Conservation (phyloP, 2,329 filamentous ascomycete species). For the Thielaviopsis musarum region DNA sequence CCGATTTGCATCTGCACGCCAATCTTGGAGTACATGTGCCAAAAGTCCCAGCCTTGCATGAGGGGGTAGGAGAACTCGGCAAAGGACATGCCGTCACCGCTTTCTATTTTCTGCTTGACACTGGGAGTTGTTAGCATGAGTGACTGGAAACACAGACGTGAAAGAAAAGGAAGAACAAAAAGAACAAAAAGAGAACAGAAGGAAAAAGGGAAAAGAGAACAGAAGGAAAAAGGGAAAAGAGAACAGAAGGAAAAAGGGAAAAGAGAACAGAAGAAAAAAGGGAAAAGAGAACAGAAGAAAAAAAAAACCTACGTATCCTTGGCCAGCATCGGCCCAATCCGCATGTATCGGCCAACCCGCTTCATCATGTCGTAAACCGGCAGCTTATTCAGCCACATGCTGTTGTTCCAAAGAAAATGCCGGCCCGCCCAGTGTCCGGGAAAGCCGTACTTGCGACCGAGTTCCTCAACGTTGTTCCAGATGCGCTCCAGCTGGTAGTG, state of each 20-base stretch:
- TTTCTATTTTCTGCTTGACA: slow-evolving; percentile 69
- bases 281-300: not conserved
- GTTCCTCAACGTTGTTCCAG: slow-evolving; percentile 54
- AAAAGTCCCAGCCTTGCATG: slow-evolving; percentile 94
- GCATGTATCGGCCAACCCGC: slow-evolving; percentile 53
- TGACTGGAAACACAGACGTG: no score
- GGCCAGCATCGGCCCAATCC: slow-evolving; percentile 73
- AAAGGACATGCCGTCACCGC: slow-evolving; percentile 83
- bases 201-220: no score
- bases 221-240: no score
- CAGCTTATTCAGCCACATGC: slow-evolving; percentile 59
- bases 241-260: no score
- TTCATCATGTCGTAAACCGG: slow-evolving; percentile 59
- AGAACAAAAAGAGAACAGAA: no score
- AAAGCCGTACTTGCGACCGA: slow-evolving; percentile 50
- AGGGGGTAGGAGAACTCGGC: slow-evolving; percentile 88
- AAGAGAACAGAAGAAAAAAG: no score
- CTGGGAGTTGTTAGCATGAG: slow-evolving; percentile 17
- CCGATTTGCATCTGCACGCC: slow-evolving; percentile 76
- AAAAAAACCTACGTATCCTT: slow-evolving; percentile 57
- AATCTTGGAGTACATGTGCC: slow-evolving; percentile 55
- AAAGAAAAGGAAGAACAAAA: no score
- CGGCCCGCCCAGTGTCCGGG: slow-evolving; percentile 46
- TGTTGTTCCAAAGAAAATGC: slow-evolving; percentile 62
- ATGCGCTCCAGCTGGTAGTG: slow-evolving; percentile 54